Evolutionary conservation across 495 filamentous ascomycete species (phyloP).

Genomic region (Astrothelium macrocarpum): DNA sequence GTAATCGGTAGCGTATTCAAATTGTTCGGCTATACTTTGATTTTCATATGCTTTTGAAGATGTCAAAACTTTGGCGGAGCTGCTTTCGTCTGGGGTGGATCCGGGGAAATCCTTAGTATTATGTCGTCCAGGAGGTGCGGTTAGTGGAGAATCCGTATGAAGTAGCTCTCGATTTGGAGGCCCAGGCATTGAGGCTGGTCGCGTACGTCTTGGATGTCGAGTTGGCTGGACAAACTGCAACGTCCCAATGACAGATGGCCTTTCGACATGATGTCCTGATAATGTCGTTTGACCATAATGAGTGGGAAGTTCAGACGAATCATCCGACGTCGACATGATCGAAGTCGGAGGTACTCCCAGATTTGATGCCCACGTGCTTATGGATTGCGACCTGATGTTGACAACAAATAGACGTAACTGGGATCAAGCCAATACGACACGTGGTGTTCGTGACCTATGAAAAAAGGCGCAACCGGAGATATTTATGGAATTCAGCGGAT

Average conservation of each 20-base stretch:
- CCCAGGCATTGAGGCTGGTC: not conserved
- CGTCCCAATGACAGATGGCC: not conserved
- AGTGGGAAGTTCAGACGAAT: not conserved
- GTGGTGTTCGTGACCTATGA: too few relatives aligned
- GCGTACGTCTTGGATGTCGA: not conserved
- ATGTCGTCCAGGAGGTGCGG: not conserved
- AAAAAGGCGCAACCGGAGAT: too few relatives aligned
- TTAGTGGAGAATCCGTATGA: not conserved
- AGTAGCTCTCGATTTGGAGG: not conserved
- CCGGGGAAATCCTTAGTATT: not conserved
- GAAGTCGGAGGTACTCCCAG: not conserved
- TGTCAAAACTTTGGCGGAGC: not conserved
- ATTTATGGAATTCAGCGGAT: too few relatives aligned
- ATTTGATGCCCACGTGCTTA: not conserved
- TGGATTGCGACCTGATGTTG: not conserved
- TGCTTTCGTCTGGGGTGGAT: not conserved
- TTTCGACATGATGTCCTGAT: not conserved
- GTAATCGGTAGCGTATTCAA: not conserved
- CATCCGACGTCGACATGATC: not conserved
- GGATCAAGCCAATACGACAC: too few relatives aligned
- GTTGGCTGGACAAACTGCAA: not conserved
- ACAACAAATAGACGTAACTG: not conserved
- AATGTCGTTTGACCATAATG: conserved; percentile 3
- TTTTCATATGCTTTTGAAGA: not conserved
- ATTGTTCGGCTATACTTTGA: not conserved